Evolutionary conservation across 805 yeast species (phyloP), one percentile per base, ranked within the genome.

Genomic region (Ogataea pignaliae): DNA sequence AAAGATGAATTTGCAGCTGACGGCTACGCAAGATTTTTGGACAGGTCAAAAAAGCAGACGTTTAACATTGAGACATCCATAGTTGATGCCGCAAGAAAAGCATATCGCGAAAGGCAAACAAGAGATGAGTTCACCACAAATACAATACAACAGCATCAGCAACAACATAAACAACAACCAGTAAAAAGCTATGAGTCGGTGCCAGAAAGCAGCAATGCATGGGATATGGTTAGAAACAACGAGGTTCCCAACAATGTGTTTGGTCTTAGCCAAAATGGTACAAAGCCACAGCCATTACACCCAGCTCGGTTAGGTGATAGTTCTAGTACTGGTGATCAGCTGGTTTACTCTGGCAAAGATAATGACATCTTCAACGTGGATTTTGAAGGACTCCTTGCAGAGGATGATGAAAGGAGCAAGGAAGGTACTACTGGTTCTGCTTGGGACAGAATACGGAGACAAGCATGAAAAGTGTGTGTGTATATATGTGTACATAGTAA

Each of bases 371-470:
- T 21, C 26, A 21, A 21, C 26, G 26, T 21, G 26, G 26, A 21
- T 21, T 7, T 21, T 21, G 26, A 21, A 21, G 26, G 7, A 21
- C 26, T 21, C 26, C 7, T 21, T 21, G 26, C 7, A 21, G 26
- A 21, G 30, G 44, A 47, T 29, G 18, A 28, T 31, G 18, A 38
- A 41, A n/a, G 11, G 3, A 21, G 30, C 39, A 35, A 11, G 12
- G 15, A 34, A 39, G 26, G 29, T 15, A 15, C 40, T 11, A 21
- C 16, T 6, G 50, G 47, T 1, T 51, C 57, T 21, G 51, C 60
- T 11, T 59, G 64, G 64, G 63, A 57, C 7, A 46, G 44, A 17
- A 45, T 59, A 7, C 47, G 64, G 40, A 44, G 42, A 14, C 49
- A 48, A 14, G 43, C 44, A 21, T 21, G 26, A 21, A 21, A 21